Evolutionary conservation across 179 eudicot genomes (phyloP).

Genomic region (Heliamphora pulchella): DNA sequence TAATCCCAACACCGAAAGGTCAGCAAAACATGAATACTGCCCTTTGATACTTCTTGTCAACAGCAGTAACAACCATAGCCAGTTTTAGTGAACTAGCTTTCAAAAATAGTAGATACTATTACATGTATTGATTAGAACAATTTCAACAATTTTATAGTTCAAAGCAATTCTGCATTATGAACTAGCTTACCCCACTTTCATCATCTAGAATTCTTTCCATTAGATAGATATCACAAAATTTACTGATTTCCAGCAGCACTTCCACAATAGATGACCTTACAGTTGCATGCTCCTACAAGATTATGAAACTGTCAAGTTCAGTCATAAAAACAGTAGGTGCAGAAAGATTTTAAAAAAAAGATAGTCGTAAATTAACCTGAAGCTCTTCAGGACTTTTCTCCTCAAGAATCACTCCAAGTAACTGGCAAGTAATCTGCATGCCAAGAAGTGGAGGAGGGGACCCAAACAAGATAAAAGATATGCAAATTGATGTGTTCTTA

Average conservation of each 20-base stretch:
- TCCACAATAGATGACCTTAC: slow-evolving; percentile 73
- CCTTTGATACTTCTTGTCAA: too few species aligned
- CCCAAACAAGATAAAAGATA: not conserved
- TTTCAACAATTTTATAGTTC: not conserved
- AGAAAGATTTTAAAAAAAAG: not conserved
- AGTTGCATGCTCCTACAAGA: slow-evolving; percentile 65
- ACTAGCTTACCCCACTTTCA: slow-evolving; percentile 63
- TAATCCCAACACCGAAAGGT: too few species aligned
- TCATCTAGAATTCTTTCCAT: slow-evolving; percentile 82
- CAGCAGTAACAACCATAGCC: too few species aligned
- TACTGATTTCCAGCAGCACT: slow-evolving; percentile 71
- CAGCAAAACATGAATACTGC: too few species aligned
- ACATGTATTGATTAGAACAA: too few species aligned
- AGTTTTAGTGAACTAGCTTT: too few species aligned
- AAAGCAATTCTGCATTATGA: too few species aligned
- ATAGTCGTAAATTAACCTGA: slow-evolving; percentile 13
- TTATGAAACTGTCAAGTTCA: not conserved
- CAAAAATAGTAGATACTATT: too few species aligned
- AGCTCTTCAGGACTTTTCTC: slow-evolving; percentile 24
- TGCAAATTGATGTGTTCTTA: not conserved
- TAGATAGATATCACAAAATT: slow-evolving; percentile 64
- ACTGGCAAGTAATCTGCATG: slow-evolving; percentile 26
- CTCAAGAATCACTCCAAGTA: slow-evolving; percentile 27
- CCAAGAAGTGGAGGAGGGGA: too few species aligned
- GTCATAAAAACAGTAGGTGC: not conserved